Conservation (phyloP, 805 yeast species). For the Barnettozyma siamensis region DNA sequence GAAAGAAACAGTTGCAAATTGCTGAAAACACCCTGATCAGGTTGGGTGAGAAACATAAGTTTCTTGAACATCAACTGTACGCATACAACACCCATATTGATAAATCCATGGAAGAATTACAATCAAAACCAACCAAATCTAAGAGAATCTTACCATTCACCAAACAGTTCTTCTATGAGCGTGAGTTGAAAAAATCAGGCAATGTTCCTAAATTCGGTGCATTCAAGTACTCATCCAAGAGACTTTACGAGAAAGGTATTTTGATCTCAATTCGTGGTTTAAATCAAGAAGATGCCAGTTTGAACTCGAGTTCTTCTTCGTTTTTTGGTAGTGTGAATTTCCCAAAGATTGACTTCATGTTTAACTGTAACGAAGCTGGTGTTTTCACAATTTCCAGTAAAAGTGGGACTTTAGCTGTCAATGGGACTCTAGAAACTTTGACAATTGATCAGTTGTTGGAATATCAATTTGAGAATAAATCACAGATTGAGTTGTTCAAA, state of each 20-base stretch:
- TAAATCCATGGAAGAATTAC: constrained; percentile 44
- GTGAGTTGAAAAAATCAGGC: constrained; percentile 62
- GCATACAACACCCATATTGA: constrained; percentile 44
- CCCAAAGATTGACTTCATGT: constrained; percentile 66
- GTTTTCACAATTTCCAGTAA: constrained; percentile 71
- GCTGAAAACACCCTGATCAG: constrained; percentile 39
- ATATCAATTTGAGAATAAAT: constrained; percentile 64
- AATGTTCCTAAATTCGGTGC: constrained; percentile 72
- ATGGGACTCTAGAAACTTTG: constrained; percentile 46
- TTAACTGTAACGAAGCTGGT: constrained; percentile 70
- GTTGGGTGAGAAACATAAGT: constrained; percentile 40
- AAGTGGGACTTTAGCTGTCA: constrained; percentile 61
- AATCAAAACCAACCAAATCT: constrained; percentile 30
- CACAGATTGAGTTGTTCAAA: constrained; percentile 51
- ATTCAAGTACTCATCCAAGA: constrained; percentile 69
- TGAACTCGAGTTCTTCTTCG: constrained; percentile 20
- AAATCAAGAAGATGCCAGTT: constrained; percentile 25
- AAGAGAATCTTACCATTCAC: constrained; percentile 48
- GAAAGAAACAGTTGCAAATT: constrained; percentile 40
- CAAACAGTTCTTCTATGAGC: constrained; percentile 69
- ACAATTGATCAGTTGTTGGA: constrained; percentile 68
- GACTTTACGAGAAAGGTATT: constrained; percentile 67
- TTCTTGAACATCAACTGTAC: constrained; percentile 35
- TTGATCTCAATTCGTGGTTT: constrained; percentile 55
- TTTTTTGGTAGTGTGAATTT: constrained; percentile 41